Conservation (phyloP, 2,329 filamentous ascomycete genomes). For the Penicillium sp. region DNA sequence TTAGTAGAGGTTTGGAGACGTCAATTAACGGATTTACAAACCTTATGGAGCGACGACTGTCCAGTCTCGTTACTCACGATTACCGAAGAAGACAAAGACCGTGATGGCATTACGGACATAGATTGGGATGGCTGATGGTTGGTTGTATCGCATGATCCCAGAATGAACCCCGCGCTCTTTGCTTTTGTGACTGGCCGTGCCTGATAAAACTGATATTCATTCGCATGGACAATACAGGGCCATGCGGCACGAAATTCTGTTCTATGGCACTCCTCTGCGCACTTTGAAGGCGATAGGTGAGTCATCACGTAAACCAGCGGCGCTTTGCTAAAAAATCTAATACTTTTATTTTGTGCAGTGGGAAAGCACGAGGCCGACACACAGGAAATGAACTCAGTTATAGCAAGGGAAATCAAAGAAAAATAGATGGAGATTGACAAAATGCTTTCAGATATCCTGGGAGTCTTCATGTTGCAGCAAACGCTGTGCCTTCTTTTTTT, state of each 20-base stretch:
- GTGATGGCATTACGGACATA: background rate
- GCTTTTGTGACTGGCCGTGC: slow-evolving; percentile 3
- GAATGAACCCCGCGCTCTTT: slow-evolving; percentile 4
- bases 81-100: background rate
- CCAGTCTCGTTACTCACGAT: background rate
- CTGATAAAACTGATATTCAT: slow-evolving; percentile 4
- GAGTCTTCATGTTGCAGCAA: too few species aligned
- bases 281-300: slow-evolving; percentile 4
- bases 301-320: slow-evolving; percentile 2
- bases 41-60: background rate
- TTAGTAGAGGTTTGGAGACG: background rate
- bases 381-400: background rate
- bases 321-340: slow-evolving; percentile 6
- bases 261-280: background rate
- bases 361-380: slow-evolving; percentile 5
- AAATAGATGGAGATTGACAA: background rate
- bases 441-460: background rate
- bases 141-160: slow-evolving; percentile 5
- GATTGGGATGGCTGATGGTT: background rate
- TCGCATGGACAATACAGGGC: slow-evolving; percentile 3
- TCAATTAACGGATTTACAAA: background rate
- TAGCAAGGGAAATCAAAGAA: background rate
- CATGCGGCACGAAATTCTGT: background rate
- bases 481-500: too few species aligned
- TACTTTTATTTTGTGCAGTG: slow-evolving; percentile 3